Conservation (phyloP, 192 early-diverging fungal genomes). For the Diversispora epigaea region DNA sequence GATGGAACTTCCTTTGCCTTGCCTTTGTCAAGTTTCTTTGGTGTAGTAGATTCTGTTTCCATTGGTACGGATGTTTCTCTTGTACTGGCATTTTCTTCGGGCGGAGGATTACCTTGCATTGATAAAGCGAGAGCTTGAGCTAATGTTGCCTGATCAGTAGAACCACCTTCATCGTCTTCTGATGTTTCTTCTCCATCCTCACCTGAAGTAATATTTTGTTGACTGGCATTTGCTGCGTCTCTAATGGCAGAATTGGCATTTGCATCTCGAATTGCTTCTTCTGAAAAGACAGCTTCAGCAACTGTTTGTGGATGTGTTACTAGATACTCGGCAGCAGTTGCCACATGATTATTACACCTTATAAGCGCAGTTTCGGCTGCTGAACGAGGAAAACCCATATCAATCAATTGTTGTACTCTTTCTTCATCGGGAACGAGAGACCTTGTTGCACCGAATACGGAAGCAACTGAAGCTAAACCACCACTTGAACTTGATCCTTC, state of each 20-base stretch:
- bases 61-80: neutral
- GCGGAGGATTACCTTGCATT: constrained; percentile 20
- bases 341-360: constrained; percentile 73
- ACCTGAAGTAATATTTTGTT: constrained; percentile 34
- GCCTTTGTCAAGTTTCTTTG: constrained; percentile 46
- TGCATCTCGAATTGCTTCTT: constrained; percentile 38
- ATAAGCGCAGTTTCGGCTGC: constrained; percentile 78
- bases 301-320: constrained; percentile 67
- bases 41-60: constrained; percentile 25
- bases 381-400: constrained; percentile 84
- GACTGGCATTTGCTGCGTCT: neutral
- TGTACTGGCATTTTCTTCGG: neutral
- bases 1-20: constrained; percentile 51
- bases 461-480: constrained; percentile 26
- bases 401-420: constrained; percentile 67
- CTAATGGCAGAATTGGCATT: neutral
- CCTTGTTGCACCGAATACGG: constrained; percentile 39
- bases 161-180: constrained; percentile 4
- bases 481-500: constrained; percentile 8
- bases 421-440: constrained; percentile 60
- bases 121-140: constrained; percentile 34
- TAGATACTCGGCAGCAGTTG: constrained; percentile 83
- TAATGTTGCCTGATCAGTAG: constrained; percentile 27
- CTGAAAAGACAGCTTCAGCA: constrained; percentile 40
- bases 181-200: constrained; percentile 28